A percentile compares a stretch with the other conserved stretches of the same genome.
Conservation (phyloP, 805 yeast species). For the Jamesozyma jinghongensis region DNA sequence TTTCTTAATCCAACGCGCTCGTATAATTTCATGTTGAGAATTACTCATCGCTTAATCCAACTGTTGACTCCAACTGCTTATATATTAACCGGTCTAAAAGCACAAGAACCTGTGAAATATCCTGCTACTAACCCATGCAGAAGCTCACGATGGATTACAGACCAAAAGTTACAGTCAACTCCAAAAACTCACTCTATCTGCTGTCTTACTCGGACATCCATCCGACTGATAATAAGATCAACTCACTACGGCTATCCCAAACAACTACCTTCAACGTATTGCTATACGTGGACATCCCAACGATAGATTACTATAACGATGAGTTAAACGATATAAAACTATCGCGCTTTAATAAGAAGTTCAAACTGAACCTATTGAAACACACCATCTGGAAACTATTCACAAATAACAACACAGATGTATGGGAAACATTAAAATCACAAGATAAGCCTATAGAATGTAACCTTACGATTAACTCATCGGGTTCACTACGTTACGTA, state of each 20-base stretch:
- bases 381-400: conserved; percentile 20
- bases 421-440: conserved; percentile 15
- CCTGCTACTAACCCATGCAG: no score
- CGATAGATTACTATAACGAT: conserved; percentile 30
- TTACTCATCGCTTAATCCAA: no score
- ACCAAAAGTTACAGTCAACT: conserved; percentile 24
- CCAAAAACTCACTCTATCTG: conserved; percentile 24
- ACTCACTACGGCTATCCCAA: no score
- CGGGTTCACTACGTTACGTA: conserved; percentile 29
- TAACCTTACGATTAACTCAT: conserved; percentile 14
- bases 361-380: conserved; percentile 23
- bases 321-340: conserved; percentile 21
- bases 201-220: conserved; percentile 23
- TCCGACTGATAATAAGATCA: background rate
- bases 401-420: conserved; percentile 17
- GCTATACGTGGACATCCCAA: conserved; percentile 28
- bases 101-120: no score
- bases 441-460: background rate
- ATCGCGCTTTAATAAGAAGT: conserved; percentile 23
- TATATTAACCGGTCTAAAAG: no score
- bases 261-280: conserved; percentile 20
- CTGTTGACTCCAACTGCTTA: no score
- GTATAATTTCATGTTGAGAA: no score
- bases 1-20: no score
- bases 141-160: background rate